Conservation (phyloP, 768 basidiomycete species). For the Hortiboletus campestris region DNA sequence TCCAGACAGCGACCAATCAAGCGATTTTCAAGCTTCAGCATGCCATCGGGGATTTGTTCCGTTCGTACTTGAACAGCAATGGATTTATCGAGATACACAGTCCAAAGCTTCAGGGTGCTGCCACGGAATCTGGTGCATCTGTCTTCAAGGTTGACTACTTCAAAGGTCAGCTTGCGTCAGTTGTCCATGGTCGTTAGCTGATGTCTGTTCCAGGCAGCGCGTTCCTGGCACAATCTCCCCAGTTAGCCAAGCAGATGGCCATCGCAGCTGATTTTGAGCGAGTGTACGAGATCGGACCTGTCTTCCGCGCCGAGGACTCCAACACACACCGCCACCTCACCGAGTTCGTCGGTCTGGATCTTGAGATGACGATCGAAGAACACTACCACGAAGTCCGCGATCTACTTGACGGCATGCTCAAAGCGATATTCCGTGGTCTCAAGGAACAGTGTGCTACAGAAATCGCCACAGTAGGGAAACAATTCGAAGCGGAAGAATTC, state of each 20-base stretch:
- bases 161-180: constrained; percentile 55
- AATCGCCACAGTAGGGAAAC: constrained; percentile 75
- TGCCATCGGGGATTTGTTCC: constrained; percentile 86
- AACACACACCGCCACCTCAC: constrained; percentile 98
- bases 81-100: constrained; percentile 96
- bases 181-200: constrained; percentile 1
- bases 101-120: constrained; percentile 94
- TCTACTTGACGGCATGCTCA: constrained; percentile 81
- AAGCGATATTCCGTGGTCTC: constrained; percentile 83
- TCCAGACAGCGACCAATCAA: constrained; percentile 90
- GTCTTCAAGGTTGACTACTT: constrained; percentile 99
- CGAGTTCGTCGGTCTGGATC: constrained; percentile 97
- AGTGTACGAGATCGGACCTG: constrained; percentile 95
- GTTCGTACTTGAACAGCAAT: constrained; percentile 67
- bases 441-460: constrained; percentile 75
- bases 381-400: constrained; percentile 99
- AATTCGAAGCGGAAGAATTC: constrained; percentile 96
- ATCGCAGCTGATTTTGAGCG: constrained; percentile 98
- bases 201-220: constrained; percentile 61
- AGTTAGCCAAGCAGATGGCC: constrained; percentile 98
- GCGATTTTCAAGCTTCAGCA: constrained; percentile 92
- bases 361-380: constrained; percentile 98
- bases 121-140: constrained; percentile 94
- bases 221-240: constrained; percentile 94
- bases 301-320: constrained; percentile 97